Evolutionary conservation across 345 rosid species (phyloP).

Genomic region (Hibiscus tridactylites): DNA sequence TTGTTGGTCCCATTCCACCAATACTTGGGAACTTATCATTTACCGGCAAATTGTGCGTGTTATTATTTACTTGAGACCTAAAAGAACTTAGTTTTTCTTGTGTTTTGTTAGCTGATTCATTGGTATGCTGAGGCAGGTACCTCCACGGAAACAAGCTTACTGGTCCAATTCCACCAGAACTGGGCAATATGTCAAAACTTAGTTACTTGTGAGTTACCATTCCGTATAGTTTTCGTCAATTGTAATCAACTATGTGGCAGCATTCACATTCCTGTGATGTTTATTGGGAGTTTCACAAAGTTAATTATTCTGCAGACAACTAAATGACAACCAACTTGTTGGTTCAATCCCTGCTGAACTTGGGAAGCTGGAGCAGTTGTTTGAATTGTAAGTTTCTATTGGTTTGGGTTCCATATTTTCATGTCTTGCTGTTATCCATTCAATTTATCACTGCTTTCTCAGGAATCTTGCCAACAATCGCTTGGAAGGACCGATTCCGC

Average conservation of each 20-base stretch:
- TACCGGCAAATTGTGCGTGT: conserved; percentile 91
- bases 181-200: conserved; percentile 92
- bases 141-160: conserved; percentile 89
- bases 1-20: conserved; percentile 77
- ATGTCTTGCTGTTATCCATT: not conserved
- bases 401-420: not conserved
- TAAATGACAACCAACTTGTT: conserved; percentile 59
- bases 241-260: not conserved
- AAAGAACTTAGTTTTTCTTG: not conserved
- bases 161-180: conserved; percentile 89
- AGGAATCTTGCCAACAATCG: conserved; percentile 90
- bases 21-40: conserved; percentile 89
- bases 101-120: not conserved
- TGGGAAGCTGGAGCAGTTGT: conserved; percentile 80
- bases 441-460: not conserved
- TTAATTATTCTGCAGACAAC: conserved; percentile 40
- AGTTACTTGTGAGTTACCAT: conserved; percentile 67
- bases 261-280: not conserved
- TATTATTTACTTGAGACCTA: not conserved
- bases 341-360: conserved; percentile 90
- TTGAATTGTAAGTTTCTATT: conserved; percentile 63
- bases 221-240: not conserved
- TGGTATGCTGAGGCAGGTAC: conserved; percentile 37
- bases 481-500: conserved; percentile 82
- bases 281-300: not conserved